Evolutionary conservation across 1,284 basidiomycete species (phyloP).

Genomic region (Cryptococcus wingfieldii): DNA sequence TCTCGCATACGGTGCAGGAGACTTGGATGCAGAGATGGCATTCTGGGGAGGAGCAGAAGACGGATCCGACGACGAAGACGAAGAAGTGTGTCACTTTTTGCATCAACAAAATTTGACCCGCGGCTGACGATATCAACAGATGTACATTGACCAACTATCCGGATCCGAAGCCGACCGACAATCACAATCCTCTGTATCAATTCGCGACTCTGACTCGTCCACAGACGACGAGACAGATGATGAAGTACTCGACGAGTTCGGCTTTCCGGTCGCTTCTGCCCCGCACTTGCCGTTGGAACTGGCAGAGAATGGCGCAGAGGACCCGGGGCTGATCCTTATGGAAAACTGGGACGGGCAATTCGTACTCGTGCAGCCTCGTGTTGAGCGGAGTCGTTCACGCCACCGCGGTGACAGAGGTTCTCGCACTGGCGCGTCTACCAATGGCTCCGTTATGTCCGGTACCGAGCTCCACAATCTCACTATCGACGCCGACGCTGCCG

Average conservation of each 20-base stretch:
- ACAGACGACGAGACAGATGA: slow-evolving; percentile 36
- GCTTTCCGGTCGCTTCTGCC: slow-evolving; percentile 29
- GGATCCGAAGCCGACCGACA: slow-evolving; percentile 41
- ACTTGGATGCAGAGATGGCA: slow-evolving; percentile 16
- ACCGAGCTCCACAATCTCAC: slow-evolving; percentile 35
- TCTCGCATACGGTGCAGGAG: slow-evolving; percentile 41
- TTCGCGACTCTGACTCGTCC: slow-evolving; percentile 26
- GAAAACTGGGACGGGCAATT: slow-evolving; percentile 48
- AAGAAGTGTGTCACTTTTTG: slow-evolving; percentile 23
- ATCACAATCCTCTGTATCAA: slow-evolving; percentile 41
- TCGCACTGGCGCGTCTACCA: slow-evolving; percentile 32
- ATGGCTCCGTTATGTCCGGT: slow-evolving; percentile 27
- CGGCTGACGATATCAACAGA: slow-evolving; percentile 8
- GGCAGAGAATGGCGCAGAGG: slow-evolving; percentile 3
- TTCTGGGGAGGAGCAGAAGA: slow-evolving; percentile 9
- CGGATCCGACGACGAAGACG: slow-evolving; percentile 30
- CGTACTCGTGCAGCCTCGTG: slow-evolving; percentile 40
- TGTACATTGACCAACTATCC: slow-evolving; percentile 40
- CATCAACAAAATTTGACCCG: not conserved
- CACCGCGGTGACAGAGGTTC: slow-evolving; percentile 26
- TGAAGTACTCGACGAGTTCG: slow-evolving; percentile 38
- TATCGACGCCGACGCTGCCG: slow-evolving; percentile 40
- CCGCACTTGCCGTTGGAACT: slow-evolving; percentile 14
- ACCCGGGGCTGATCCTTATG: slow-evolving; percentile 40
- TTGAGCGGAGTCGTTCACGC: slow-evolving; percentile 27